A percentile compares a stretch with the other conserved stretches of the same genome.
These are phyloP conservation scores for Glaciozyma martinii DNA, from an alignment of 768 basidiomycete genomes.

Conservation along the genomic window DNA sequence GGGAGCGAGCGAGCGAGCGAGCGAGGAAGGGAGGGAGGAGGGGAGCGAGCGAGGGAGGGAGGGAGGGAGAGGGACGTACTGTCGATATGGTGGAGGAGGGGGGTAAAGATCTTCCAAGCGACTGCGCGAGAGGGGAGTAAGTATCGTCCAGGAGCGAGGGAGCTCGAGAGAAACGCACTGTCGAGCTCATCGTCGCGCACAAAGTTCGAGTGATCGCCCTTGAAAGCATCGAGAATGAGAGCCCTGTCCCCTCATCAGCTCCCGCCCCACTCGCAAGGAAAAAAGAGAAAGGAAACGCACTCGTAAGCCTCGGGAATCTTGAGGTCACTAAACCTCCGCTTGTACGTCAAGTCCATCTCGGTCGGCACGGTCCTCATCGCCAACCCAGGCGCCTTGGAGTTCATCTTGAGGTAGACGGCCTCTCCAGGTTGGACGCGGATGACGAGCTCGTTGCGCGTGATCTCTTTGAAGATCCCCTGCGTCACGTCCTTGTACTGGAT, in stretches of 20 bases:
- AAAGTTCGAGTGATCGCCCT: conserved; percentile 99
- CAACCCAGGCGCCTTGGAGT: conserved; percentile 87
- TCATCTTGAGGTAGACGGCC: conserved; percentile 93
- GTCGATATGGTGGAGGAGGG: conserved; percentile 29
- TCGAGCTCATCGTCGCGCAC: conserved; percentile 96
- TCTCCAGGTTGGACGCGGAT: conserved; percentile 90
- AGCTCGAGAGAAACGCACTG: conserved; percentile 35
- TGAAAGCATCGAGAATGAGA: conserved; percentile 87
- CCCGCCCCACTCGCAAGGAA: background rate
- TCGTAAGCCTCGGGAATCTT: conserved; percentile 93
- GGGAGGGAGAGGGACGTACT: background rate
- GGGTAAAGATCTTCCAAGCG: conserved; percentile 98
- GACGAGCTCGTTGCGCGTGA: conserved; percentile 92
- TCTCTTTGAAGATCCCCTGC: conserved; percentile 90
- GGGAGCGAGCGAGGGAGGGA: background rate
- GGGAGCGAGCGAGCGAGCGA: background rate
- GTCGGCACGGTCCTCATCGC: conserved; percentile 81
- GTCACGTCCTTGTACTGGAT: conserved; percentile 98
- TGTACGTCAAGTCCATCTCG: conserved; percentile 98
- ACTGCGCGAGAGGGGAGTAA: conserved; percentile 38
- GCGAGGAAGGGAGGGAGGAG: background rate
- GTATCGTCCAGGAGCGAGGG: too few species aligned
- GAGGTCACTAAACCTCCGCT: conserved; percentile 78
- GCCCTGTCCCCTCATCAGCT: conserved; percentile 46
- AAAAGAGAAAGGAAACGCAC: conserved; percentile 4